Conservation (phyloP, 1,284 basidiomycete genomes). For the Boletus albobrunnescens region DNA sequence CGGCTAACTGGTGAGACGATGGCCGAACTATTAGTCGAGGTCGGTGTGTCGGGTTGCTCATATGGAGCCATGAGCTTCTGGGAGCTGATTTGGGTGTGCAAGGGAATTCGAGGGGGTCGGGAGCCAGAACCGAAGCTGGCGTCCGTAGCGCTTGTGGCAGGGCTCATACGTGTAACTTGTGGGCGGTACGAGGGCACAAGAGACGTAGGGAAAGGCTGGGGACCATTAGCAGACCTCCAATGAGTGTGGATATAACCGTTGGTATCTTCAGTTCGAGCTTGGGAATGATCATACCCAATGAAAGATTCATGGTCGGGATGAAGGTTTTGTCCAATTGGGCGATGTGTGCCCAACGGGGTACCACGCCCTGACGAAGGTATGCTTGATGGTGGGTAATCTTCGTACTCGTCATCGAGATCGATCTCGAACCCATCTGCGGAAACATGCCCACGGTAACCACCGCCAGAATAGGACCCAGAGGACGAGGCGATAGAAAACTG, state of each 20-base stretch:
- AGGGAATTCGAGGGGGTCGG: constrained; percentile 42
- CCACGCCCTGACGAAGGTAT: constrained; percentile 60
- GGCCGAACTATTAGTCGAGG: constrained; percentile 24
- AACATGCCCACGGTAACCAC: constrained; percentile 57
- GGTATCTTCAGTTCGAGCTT: constrained; percentile 73
- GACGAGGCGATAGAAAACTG: constrained; percentile 31
- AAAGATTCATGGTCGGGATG: constrained; percentile 52
- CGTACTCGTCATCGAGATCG: constrained; percentile 67
- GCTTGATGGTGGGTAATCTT: constrained; percentile 61
- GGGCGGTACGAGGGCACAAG: constrained; percentile 35
- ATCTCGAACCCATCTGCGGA: constrained; percentile 62
- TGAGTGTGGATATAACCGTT: constrained; percentile 62
- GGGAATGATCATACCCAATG: constrained; percentile 48
- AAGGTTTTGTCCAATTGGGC: constrained; percentile 55
- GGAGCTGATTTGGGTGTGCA: constrained; percentile 72
- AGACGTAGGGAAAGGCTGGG: constrained; percentile 27
- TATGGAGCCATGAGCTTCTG: constrained; percentile 55
- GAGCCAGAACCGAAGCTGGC: constrained; percentile 45
- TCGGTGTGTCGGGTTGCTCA: constrained; percentile 37
- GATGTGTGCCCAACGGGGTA: constrained; percentile 58
- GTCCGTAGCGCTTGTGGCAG: constrained; percentile 47
- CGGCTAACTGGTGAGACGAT: constrained; percentile 42
- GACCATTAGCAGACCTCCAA: constrained; percentile 49
- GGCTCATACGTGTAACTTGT: constrained; percentile 46
- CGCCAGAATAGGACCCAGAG: constrained; percentile 35